These are phyloP conservation scores for Cynara cardunculus DNA, from an alignment of 129 eudicot genomes.

Conservation along the genomic window DNA sequence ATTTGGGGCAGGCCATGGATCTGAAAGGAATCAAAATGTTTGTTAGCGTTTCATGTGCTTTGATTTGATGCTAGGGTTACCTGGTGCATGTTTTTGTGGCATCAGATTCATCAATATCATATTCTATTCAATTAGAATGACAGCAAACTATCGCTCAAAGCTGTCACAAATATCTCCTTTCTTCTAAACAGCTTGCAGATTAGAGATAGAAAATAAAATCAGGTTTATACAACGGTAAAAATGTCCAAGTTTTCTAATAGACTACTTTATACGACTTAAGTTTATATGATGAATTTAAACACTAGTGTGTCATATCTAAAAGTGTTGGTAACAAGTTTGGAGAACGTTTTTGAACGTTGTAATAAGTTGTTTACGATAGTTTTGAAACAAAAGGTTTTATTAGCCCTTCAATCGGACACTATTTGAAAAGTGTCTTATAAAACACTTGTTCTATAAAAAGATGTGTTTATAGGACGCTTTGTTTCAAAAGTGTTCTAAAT, in stretches of 20 bases:
- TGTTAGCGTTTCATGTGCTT: background rate
- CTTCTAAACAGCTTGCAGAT: background rate
- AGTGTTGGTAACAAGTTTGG: background rate
- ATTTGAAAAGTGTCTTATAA: background rate
- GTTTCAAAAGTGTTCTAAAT: too few species aligned
- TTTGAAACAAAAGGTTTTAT: background rate
- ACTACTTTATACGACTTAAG: background rate
- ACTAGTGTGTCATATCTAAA: background rate
- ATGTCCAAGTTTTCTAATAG: background rate
- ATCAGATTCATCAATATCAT: background rate
- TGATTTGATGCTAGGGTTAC: background rate
- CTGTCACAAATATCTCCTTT: background rate
- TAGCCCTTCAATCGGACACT: background rate
- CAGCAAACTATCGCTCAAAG: background rate
- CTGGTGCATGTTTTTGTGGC: background rate
- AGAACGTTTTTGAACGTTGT: too few species aligned
- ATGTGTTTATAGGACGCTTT: too few species aligned
- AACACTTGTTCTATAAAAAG: too few species aligned
- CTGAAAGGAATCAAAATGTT: background rate
- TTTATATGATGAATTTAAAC: background rate
- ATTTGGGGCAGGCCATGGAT: background rate
- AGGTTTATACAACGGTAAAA: background rate
- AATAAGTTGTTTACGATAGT: background rate
- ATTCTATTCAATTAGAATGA: background rate
- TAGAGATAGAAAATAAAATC: background rate